Evolutionary conservation across 2,329 filamentous ascomycete genomes (phyloP), one percentile per base, ranked within the genome.

Genomic region (Microcyclospora pomicola): DNA sequence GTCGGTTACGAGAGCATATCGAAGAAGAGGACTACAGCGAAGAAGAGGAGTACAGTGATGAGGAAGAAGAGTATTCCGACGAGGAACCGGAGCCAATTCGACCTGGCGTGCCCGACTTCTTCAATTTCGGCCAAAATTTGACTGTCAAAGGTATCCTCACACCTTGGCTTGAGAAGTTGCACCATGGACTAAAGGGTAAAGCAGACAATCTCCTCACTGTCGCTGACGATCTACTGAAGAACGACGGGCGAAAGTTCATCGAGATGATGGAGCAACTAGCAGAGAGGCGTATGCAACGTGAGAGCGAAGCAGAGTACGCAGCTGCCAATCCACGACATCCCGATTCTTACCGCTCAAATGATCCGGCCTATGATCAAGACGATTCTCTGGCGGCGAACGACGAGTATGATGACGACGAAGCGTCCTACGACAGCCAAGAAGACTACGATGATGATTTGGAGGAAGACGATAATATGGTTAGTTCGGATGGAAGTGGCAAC

Each of bases 241-340:
- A 98, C 63, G 91, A 98, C 62, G 91, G 91, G 54, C 94, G 93
- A 63, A 93, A 94, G 58, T 98, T 98, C 66, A 98, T 98, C 63
- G 91, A 98, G 61, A 98, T 98, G 91, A 98, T 98, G 91, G 91
- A 98, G 62, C 88, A 96, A 65, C 73, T 98, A 52, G 91, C 91
- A 29, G 91, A 98, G 65, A 83, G 88, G 53, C 77, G 91, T 52
- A 95, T 98, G 88, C 84, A 87, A 56, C 80, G 91, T 50, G 88
- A 96, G 66, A 87, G 91, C 64, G 86, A 95, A 58, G 83, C 84
- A 36, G 77, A 79, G 49, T 75, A 75, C 52, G 70, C 77, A 55
- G 69, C 78, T 39, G 71, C 73, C 45, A 69, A 71, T 55, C 63
- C 68, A 37, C 65, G 67, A 47, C 71, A 77, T 59, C 55, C 55